Evolutionary conservation across 805 yeast species (phyloP).

Genomic region (Wickerhamiella vanderwaltii): DNA sequence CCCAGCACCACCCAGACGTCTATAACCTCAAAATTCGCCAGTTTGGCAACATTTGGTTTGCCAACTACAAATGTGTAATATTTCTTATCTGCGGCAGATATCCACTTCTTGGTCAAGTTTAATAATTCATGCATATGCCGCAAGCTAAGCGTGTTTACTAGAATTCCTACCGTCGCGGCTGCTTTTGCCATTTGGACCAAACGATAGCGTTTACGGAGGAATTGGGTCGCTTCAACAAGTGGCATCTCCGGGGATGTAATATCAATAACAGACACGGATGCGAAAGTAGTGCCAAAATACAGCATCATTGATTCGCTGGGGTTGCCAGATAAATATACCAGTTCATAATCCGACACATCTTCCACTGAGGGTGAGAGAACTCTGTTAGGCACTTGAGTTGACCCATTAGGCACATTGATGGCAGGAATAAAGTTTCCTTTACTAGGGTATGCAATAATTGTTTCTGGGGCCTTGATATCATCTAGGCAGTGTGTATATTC

Average conservation of each 20-base stretch:
- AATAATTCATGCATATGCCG: constrained; percentile 59
- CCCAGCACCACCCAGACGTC: constrained; percentile 94
- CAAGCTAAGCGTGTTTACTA: constrained; percentile 81
- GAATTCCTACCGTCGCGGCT: constrained; percentile 83
- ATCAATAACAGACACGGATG: constrained; percentile 17
- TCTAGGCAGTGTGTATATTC: constrained; percentile 41
- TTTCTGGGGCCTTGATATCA: constrained; percentile 24
- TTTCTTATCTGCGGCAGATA: constrained; percentile 71
- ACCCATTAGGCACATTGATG: constrained; percentile 1
- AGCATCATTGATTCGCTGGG: constrained; percentile 75
- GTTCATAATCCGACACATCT: constrained; percentile 35
- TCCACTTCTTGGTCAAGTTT: constrained; percentile 45
- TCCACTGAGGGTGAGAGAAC: constrained; percentile 8
- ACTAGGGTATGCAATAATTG: constrained; percentile 21
- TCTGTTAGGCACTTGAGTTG: constrained; percentile 13
- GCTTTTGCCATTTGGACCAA: constrained; percentile 80
- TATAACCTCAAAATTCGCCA: constrained; percentile 89
- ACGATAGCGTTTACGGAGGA: constrained; percentile 70
- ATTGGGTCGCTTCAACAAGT: constrained; percentile 44
- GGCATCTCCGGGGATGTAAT: not conserved
- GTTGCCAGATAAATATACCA: constrained; percentile 40
- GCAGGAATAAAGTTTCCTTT: constrained; percentile 17
- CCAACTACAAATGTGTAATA: constrained; percentile 94
- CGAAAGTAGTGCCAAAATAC: constrained; percentile 60
- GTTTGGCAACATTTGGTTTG: constrained; percentile 91